Evolutionary conservation across 2,329 filamentous ascomycete genomes (phyloP), one percentile per base, ranked within the genome.

Genomic region (Diaporthe vaccinii): DNA sequence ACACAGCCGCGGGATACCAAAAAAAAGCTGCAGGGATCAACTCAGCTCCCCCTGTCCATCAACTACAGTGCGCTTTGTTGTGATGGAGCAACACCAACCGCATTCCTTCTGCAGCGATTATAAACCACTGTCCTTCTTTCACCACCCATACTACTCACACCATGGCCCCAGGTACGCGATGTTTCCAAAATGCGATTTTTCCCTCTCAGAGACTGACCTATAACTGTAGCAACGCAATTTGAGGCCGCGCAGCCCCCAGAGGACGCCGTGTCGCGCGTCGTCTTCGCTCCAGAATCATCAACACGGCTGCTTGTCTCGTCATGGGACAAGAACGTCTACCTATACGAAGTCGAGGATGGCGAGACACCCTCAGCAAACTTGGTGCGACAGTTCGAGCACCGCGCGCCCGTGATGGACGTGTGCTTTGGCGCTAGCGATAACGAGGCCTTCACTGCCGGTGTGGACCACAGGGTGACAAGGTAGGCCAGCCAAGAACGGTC

Each of bases 251-350:
- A 95, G 80, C 93, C 95, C 62, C 97, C 97, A 15, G 90, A 90
- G 79, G 97, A 99, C 85, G 94, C 94, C 80, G 93, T 98, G 80
- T 98, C 96, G 65, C 89, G 95, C 34, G 87, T 98, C 81, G 92
- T 92, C 81, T 99, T 98, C 88, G 95, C 96, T 78, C 94, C 95
- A 49, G 86, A 89, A 76, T 91, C 92, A n/a, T 89, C 93, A 4
- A 91, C 89, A 72, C 93, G 92, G 79, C 89, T 99, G 51, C 91
- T 97, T n/a, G 96, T 96, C 79, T 93, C 96, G 15, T 98, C 95
- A 74, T 99, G 97, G 97, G 96, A 98, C 85, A 95, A 93, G 84
- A 91, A 95, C 83, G 91, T 98, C 74, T 98, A 98, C 84, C 89
- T 96, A 71, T 98, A 98, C 88, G 94, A 98, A 82, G 90, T 93